Base-by-base conservation (phyloP, 345 rosid species). In the Gossypium longicalyx region DNA sequence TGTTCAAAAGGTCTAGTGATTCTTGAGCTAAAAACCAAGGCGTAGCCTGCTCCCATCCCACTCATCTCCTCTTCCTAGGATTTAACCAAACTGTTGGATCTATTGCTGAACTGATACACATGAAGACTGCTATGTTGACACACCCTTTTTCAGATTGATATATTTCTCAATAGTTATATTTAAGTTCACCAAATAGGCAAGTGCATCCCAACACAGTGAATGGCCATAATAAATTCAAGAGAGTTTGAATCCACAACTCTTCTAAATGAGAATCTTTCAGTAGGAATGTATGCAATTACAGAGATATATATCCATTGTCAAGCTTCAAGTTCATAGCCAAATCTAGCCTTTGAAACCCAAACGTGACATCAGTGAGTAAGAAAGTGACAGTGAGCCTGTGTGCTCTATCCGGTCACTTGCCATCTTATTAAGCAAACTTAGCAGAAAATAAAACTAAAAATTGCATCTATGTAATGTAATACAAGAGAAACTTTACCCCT, bases 401-500 rank as follows among this genome's bases (percentile, higher is more conserved):
- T 56, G 60, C 22, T 20, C 13, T 56, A 20, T 20, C 3, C 3
- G 2, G 27, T 20, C 60, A 20, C 9, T 19, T n/a, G 9, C 60
- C 27, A 19, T 56, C 60, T 56, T 56, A 12, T 48, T 34, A 45
- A 45, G 12, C 10, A 45, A 45, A 45, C 49, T 45, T 9, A 20
- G 20, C 6, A 15, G 9, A 22, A 22, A 41, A 56, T 9, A 57
- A 12, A 22, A 22, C 53, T 22, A 17, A 9, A 9, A 17, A 12
- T 22, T 10, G 38, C 38, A 29, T 29, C 38, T 29, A 29, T 29
- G 38, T 29, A 29, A 29, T 29, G 38, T 29, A 27, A 67, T 19
- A 27, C 12, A 72, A 64, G 17, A 23, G 48, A 25, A 22, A 7
- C 79, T 82, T 13, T 12, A 60, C 91, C 87, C 86, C 85, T 61